Evolutionary conservation across 768 basidiomycete species (phyloP), one percentile per base, ranked within the genome.

Genomic region (Macrolepiota fuliginosa): DNA sequence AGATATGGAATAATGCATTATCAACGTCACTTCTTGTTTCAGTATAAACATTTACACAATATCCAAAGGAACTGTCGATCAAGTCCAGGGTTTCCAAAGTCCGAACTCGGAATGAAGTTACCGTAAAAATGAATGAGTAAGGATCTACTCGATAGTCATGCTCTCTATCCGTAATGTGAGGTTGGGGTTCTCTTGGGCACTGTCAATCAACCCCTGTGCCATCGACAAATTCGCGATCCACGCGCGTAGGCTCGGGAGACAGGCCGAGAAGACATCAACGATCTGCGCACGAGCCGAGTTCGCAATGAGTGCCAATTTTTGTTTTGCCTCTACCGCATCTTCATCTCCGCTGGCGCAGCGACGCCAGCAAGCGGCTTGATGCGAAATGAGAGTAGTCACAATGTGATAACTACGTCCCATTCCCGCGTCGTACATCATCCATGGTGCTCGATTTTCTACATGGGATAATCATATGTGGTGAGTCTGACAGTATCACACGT

Each of bases 141-240:
- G 32, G 24, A 4, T 19, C 45, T 61, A 66, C 45, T 64, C 65
- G 29, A 81, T 64, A 9, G 78, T 79, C 63, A 83, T 65, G 63
- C 79, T 79, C 65, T 83, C 81, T 74, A 83, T 75, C n/a, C 79
- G 72, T 36, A 83, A 65, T 46, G 70, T 72, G 35, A 81, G 74
- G 53, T 77, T 81, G 24, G 77, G 68, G 60, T 81, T 83, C 67
- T 84, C 81, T 49, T 83, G 79, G 13, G 80, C 78, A 24, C 78
- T 77, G 59, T 82, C 79, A 25, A 84, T 71, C 19, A 85, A 71
- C 27, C 81, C 79, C 54, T 78, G 79, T 0, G 83, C 83, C 76
- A 81, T 75, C 13, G 71, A 63, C 19, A 85, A 64, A 63, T 84
- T 84, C 11, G 75, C 75, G 5, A 74, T 74, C 2, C 83, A 78